A percentile compares a stretch with the other conserved stretches of the same genome.
Evolutionary conservation across 352 stramenopile genomes (phyloP).

Genomic region (Pythium rhizo-oryzae): DNA sequence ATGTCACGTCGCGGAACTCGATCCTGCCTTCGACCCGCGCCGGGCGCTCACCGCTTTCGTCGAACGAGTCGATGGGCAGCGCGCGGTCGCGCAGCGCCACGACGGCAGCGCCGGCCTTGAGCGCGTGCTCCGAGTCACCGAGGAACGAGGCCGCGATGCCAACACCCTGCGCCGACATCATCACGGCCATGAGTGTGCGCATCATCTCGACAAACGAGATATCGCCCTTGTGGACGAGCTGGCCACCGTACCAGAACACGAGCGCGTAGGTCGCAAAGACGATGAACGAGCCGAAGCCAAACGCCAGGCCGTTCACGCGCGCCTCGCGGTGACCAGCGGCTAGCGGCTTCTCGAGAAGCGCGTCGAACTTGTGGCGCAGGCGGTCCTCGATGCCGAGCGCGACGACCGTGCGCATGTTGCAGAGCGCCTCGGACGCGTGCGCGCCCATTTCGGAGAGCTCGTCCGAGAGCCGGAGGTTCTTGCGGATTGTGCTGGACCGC

Average conservation of each 20-base stretch:
- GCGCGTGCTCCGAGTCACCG: constrained; percentile 63
- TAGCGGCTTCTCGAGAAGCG: not conserved
- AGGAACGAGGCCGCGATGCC: constrained; percentile 23
- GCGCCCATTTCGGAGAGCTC: constrained; percentile 30
- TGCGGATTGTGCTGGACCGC: not conserved
- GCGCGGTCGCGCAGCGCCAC: constrained; percentile 34
- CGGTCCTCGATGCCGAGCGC: constrained; percentile 30
- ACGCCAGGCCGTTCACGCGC: constrained; percentile 25
- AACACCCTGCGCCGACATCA: constrained; percentile 32
- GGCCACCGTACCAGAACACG: constrained; percentile 9
- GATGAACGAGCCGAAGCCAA: constrained; percentile 66
- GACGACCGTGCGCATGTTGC: constrained; percentile 36
- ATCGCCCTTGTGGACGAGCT: constrained; percentile 36
- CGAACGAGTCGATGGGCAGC: constrained; percentile 40
- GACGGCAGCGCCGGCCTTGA: constrained; percentile 40
- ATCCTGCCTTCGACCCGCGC: constrained; percentile 33
- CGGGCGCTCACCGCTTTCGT: constrained; percentile 20
- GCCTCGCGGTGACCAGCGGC: constrained; percentile 20
- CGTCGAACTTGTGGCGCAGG: not conserved
- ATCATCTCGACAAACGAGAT: constrained; percentile 38
- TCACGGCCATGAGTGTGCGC: constrained; percentile 35
- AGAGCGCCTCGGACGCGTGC: constrained; percentile 32
- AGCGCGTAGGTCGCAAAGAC: constrained; percentile 9
- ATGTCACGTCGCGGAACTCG: constrained; percentile 68
- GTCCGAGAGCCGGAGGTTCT: constrained; percentile 26